Evolutionary conservation across 1,284 basidiomycete species (phyloP), one percentile per base, ranked within the genome.

Genomic region (Boletus calvinii): DNA sequence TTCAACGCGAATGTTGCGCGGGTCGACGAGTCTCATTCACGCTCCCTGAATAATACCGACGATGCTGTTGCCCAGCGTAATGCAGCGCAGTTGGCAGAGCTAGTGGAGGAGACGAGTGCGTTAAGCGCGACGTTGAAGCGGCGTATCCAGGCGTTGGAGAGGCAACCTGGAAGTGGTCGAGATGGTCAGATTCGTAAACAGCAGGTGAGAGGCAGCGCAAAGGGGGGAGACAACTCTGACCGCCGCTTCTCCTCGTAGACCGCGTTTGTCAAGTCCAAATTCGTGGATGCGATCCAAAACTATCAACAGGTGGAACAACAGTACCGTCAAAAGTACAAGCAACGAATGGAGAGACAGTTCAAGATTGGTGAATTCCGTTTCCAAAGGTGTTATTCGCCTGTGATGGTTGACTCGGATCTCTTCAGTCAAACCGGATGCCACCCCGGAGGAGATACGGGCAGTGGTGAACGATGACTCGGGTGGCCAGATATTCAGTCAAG

Each of bases 341-440:
- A 95, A 69, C 81, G 94, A 41, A 86, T 96, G 77, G 95, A 96
- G 75, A 83, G 97, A 58, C 97, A 99, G 74, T 96, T 90, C 78
- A 93, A 88, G 74, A 99, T 99, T 62, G 89, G 89, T 88, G 50
- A 9, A 80, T 74, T 24, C 18, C 26, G 8, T 51, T 47, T 17
- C 8, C 4, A 4, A 3, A 1, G 18, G 46, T 34, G 15, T 54
- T 24, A 8, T 24, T 22, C 34, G 24, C 48, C n/a, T 47, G 32
- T 29, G 11, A 22, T 34, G 22, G 8, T 34, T 47, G 51, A 52
- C 34, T 54, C 9, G 52, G 24, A 17, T 56, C 13, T 52, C 0
- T 58, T n/a, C 37, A 86, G 94, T 97, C 56, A 98, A 98, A 74
- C 96, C 95, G 17, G 90, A 97, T 72, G 96, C 96, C 7, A 85